Percentiles rank a stretch among this genome's conserved stretches.
These are phyloP conservation scores for Thermomyces lanuginosus DNA, from an alignment of 2,329 filamentous ascomycete species.

Conservation along the genomic window DNA sequence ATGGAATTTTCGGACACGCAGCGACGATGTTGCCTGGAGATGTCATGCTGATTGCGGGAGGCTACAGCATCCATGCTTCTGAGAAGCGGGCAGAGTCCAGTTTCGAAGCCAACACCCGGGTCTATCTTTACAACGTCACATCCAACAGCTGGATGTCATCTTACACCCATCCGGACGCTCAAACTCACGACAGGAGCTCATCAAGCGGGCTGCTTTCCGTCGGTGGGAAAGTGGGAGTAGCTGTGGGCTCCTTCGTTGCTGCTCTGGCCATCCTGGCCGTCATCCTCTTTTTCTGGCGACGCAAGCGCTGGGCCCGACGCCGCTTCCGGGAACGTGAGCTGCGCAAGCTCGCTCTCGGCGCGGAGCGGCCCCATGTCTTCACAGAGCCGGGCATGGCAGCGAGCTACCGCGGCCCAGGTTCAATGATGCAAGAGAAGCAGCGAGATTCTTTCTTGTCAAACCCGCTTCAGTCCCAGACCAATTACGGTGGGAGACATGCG, in stretches of 20 bases:
- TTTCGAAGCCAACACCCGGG: constrained; percentile 25
- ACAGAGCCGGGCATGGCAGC: constrained; percentile 25
- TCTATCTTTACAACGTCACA: constrained; percentile 45
- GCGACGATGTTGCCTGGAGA: constrained; percentile 44
- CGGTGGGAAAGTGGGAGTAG: constrained; percentile 40
- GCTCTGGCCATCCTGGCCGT: constrained; percentile 35
- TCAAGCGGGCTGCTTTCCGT: constrained; percentile 13
- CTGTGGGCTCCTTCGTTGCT: constrained; percentile 50
- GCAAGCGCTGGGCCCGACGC: constrained; percentile 28
- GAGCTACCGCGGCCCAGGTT: constrained; percentile 17
- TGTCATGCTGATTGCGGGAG: constrained; percentile 46
- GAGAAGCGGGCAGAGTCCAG: constrained; percentile 21
- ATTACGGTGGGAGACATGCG: constrained; percentile 5
- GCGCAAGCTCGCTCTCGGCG: constrained; percentile 34
- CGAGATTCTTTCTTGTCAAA: constrained; percentile 5
- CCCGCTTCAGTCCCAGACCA: constrained; percentile 4
- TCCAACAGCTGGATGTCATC: constrained; percentile 42
- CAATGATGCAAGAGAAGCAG: too few species aligned
- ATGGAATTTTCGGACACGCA: constrained; percentile 45
- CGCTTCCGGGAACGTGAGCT: constrained; percentile 38
- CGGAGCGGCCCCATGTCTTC: constrained; percentile 33
- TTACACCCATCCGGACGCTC: constrained; percentile 35
- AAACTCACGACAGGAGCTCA: constrained; percentile 7
- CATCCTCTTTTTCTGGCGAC: constrained; percentile 35
- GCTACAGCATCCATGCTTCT: constrained; percentile 35